Evolutionary conservation across 2,329 filamentous ascomycete genomes (phyloP).

Genomic region (Claviceps fusiformis): DNA sequence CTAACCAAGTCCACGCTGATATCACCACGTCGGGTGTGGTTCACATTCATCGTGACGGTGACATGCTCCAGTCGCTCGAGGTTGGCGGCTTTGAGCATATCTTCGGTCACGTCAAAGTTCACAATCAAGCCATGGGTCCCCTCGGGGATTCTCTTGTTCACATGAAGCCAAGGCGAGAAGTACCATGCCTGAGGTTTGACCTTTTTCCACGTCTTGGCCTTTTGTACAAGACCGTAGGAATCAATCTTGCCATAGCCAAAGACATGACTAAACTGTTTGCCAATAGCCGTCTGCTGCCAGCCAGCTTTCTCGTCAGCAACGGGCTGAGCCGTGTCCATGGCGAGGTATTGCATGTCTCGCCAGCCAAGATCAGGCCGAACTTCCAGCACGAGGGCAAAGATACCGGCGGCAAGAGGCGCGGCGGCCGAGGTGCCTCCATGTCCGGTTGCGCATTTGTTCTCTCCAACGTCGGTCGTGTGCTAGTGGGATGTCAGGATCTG

Average conservation of each 20-base stretch:
- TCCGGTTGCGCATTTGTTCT: constrained; percentile 61
- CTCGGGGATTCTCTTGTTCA: constrained; percentile 75
- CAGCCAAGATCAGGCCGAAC: constrained; percentile 77
- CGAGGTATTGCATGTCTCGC: constrained; percentile 89
- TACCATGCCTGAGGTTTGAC: constrained; percentile 96
- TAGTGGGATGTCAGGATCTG: constrained; percentile 13
- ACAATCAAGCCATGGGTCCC: constrained; percentile 68
- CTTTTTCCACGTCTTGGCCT: constrained; percentile 69
- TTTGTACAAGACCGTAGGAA: constrained; percentile 70
- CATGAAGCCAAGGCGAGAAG: constrained; percentile 85
- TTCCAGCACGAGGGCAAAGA: constrained; percentile 77
- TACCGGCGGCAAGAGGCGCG: constrained; percentile 81
- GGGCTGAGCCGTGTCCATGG: constrained; percentile 70
- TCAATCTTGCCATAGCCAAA: constrained; percentile 96
- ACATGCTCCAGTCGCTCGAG: constrained; percentile 83
- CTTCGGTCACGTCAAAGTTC: constrained; percentile 66
- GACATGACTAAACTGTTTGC: constrained; percentile 82
- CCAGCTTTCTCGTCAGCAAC: constrained; percentile 56
- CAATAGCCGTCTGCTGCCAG: constrained; percentile 71
- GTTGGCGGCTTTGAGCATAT: constrained; percentile 73
- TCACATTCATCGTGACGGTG: constrained; percentile 92
- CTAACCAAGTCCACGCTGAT: constrained; percentile 84
- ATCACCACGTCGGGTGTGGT: constrained; percentile 77
- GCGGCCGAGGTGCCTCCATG: constrained; percentile 95
- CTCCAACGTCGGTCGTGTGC: constrained; percentile 90